These are phyloP conservation scores for Citrus unshiu DNA, from an alignment of 345 rosid genomes.

Conservation along the genomic window DNA sequence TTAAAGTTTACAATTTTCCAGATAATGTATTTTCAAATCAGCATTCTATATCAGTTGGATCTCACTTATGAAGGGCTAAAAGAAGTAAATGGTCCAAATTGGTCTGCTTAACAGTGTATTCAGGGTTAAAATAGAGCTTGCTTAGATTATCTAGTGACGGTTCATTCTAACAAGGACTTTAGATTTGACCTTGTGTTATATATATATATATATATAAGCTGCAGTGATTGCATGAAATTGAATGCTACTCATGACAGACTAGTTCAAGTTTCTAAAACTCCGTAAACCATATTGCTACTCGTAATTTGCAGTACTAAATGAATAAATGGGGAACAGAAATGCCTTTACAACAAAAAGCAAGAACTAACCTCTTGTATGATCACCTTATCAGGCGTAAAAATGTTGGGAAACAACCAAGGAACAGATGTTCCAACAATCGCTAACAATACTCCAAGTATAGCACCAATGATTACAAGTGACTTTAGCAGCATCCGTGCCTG, in stretches of 20 bases:
- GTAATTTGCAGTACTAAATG: neutral
- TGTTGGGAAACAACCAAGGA: conserved; percentile 46
- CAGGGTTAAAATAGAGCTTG: neutral
- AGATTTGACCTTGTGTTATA: neutral
- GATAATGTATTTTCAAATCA: no score
- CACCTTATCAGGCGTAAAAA: conserved; percentile 43
- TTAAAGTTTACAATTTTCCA: neutral
- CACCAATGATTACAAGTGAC: conserved; percentile 46
- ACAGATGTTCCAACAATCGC: conserved; percentile 38
- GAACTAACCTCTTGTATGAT: conserved; percentile 40
- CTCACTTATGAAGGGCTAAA: neutral
- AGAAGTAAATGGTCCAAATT: neutral
- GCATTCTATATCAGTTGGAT: neutral
- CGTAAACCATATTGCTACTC: neutral
- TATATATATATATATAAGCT: neutral
- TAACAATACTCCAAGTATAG: conserved; percentile 30
- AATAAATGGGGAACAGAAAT: neutral
- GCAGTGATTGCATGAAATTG: neutral
- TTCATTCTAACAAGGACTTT: neutral
- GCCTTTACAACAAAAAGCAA: neutral
- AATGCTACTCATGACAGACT: neutral
- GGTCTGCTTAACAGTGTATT: neutral
- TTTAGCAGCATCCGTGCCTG: conserved; percentile 50
- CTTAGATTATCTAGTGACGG: no score
- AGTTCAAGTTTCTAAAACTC: neutral